Conservation (phyloP, 768 basidiomycete genomes). For the Favolaschia claudopus region DNA sequence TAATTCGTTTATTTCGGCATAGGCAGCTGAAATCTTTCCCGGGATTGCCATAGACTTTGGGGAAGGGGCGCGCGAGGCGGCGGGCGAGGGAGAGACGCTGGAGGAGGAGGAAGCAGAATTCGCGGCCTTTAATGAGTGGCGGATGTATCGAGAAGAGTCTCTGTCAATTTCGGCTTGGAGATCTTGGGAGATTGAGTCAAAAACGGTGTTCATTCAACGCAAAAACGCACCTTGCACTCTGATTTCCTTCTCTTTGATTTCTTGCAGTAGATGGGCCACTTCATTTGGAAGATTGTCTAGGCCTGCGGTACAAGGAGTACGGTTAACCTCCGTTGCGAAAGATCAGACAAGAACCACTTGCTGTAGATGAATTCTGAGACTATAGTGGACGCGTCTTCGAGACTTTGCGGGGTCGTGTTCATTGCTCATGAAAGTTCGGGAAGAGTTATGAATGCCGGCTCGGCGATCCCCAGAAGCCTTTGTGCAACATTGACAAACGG, state of each 20-base stretch:
- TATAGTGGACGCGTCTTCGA: slow-evolving; percentile 62
- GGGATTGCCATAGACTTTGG: slow-evolving; percentile 47
- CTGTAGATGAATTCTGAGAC: slow-evolving; percentile 67
- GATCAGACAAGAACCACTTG: slow-evolving; percentile 31
- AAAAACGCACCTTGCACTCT: slow-evolving; percentile 48
- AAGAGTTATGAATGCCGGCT: slow-evolving; percentile 8
- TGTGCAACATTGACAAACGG: neutral
- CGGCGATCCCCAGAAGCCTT: neutral
- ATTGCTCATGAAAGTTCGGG: slow-evolving; percentile 11
- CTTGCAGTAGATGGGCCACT: slow-evolving; percentile 58
- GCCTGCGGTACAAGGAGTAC: slow-evolving; percentile 39
- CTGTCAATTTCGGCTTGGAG: slow-evolving; percentile 59
- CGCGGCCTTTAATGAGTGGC: slow-evolving; percentile 48
- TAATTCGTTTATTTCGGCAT: slow-evolving; percentile 53
- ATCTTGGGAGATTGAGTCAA: slow-evolving; percentile 37
- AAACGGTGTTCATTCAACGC: slow-evolving; percentile 4
- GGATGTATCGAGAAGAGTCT: slow-evolving; percentile 58
- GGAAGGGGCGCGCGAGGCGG: slow-evolving; percentile 43
- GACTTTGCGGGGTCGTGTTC: slow-evolving; percentile 47
- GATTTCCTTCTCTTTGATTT: slow-evolving; percentile 57
- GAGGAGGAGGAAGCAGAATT: slow-evolving; percentile 26
- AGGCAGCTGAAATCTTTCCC: slow-evolving; percentile 52
- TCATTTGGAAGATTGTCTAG: slow-evolving; percentile 64
- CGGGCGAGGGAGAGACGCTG: slow-evolving; percentile 31
- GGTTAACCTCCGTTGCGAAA: neutral